Evolutionary conservation across 257 asterid species (phyloP).

Genomic region (Solanum bulbocastanum): DNA sequence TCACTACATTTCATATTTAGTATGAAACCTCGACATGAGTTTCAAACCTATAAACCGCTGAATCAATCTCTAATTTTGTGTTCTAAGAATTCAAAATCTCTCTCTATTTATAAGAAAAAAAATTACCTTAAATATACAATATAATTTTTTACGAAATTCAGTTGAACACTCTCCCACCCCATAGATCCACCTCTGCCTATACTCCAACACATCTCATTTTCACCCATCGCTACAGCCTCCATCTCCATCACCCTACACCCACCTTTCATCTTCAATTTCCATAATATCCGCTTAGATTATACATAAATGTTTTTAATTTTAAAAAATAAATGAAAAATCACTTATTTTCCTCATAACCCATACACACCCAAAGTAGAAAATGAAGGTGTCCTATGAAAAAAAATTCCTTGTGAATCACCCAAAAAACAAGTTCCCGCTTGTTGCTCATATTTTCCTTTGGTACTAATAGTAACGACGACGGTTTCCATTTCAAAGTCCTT

Average conservation of each 20-base stretch:
- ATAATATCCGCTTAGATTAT: not conserved
- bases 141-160: too few species aligned
- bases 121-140: not conserved
- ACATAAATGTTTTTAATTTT: too few species aligned
- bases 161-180: too few species aligned
- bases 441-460: constrained; percentile 2
- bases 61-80: not conserved
- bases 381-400: constrained; percentile 10
- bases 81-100: not conserved
- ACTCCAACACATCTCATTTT: not conserved
- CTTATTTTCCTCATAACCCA: not conserved
- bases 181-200: rapidly evolving
- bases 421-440: constrained; percentile 36
- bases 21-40: not conserved
- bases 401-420: not conserved
- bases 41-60: not conserved
- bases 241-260: not conserved
- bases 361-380: not conserved
- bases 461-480: constrained; percentile 3
- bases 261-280: not conserved
- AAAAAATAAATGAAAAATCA: too few species aligned
- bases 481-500: constrained; percentile 29
- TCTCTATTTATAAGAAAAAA: not conserved
- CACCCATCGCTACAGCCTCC: not conserved
- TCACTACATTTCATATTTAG: not conserved